Conservation (phyloP, 257 asterid species). For the Solanum pinnatisectum region DNA sequence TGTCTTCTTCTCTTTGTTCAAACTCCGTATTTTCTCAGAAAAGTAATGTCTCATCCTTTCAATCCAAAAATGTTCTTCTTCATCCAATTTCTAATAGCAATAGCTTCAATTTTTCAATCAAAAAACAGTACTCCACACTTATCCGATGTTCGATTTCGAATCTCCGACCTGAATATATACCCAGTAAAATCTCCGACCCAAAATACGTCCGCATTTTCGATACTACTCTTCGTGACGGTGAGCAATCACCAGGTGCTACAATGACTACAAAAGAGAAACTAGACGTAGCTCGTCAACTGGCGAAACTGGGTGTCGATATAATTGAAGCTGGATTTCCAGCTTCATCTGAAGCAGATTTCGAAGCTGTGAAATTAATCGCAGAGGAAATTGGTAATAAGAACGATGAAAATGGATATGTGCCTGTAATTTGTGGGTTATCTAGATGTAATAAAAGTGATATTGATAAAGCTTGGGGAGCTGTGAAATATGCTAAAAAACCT, state of each 20-base stretch:
- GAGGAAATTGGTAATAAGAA: constrained; percentile 45
- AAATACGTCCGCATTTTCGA: constrained; percentile 88
- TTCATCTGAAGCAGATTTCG: constrained; percentile 81
- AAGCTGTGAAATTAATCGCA: constrained; percentile 72
- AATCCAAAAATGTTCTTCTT: not conserved
- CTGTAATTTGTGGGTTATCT: constrained; percentile 85
- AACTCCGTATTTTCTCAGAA: not conserved
- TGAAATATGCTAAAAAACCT: constrained; percentile 66
- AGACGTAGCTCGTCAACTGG: constrained; percentile 69
- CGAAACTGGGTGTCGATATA: constrained; percentile 85
- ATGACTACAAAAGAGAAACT: constrained; percentile 91
- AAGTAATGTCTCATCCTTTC: not conserved
- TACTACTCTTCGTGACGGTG: constrained; percentile 96
- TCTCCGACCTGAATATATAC: constrained; percentile 52
- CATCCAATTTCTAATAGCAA: not conserved
- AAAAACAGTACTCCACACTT: not conserved
- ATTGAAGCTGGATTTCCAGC: constrained; percentile 98
- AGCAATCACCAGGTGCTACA: constrained; percentile 99
- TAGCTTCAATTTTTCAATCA: not conserved
- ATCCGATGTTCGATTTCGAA: not conserved
- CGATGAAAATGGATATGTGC: constrained; percentile 33
- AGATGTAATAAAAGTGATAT: constrained; percentile 87
- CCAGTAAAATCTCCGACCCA: constrained; percentile 69
- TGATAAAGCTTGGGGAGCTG: constrained; percentile 93
- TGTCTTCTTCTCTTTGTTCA: not conserved